A percentile compares a stretch with the other conserved stretches of the same genome.
These are phyloP conservation scores for Malus sylvestris DNA, from an alignment of 306 rosid genomes.

Conservation along the genomic window DNA sequence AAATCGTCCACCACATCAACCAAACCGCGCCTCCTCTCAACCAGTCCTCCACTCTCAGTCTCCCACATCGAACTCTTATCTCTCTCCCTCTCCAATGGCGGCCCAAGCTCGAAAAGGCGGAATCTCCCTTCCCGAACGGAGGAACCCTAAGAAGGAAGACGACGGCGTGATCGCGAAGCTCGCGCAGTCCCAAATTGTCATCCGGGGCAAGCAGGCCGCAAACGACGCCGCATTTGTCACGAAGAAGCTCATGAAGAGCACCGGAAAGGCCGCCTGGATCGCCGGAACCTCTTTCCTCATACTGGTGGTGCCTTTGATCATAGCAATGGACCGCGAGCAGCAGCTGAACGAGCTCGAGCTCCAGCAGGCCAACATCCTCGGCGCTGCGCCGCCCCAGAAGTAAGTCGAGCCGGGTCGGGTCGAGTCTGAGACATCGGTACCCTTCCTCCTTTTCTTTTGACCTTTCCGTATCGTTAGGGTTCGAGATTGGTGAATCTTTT, in stretches of 20 bases:
- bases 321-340: slow-evolving; percentile 97
- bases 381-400: slow-evolving; percentile 31
- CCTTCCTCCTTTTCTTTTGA: background rate
- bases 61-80: background rate
- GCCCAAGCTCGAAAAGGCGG: slow-evolving; percentile 67
- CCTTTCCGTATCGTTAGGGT: background rate
- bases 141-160: slow-evolving; percentile 28
- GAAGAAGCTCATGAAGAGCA: slow-evolving; percentile 69
- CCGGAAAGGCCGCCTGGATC: slow-evolving; percentile 96
- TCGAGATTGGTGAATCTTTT: background rate
- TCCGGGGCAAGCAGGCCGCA: slow-evolving; percentile 53
- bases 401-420: slow-evolving; percentile 20
- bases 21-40: background rate
- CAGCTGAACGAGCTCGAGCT: slow-evolving; percentile 85
- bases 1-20: background rate
- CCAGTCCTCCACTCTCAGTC: background rate
- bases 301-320: slow-evolving; percentile 74
- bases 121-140: slow-evolving; percentile 70
- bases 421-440: background rate
- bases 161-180: slow-evolving; percentile 36
- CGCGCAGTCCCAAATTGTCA: slow-evolving; percentile 44
- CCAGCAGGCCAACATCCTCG: slow-evolving; percentile 90
- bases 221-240: slow-evolving; percentile 54
- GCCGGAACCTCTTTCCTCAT: slow-evolving; percentile 80
- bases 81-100: slow-evolving; percentile 37